These are phyloP conservation scores for Heliamphora pulchella DNA, from an alignment of 179 eudicot genomes.

Conservation along the genomic window DNA sequence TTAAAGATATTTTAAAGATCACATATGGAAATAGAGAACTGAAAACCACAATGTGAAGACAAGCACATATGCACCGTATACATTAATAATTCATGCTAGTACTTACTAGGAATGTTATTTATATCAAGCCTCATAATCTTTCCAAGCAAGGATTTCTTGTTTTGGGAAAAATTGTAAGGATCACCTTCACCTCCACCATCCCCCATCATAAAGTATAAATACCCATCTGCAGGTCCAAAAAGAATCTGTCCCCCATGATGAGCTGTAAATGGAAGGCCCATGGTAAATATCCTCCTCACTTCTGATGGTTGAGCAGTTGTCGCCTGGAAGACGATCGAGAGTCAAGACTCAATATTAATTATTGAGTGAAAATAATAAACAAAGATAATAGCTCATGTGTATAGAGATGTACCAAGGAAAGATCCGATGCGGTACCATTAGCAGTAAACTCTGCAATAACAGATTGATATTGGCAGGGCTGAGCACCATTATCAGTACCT, in stretches of 20 bases:
- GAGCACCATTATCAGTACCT: conserved; percentile 28
- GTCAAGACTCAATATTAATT: neutral
- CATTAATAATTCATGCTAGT: neutral
- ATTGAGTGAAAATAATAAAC: neutral
- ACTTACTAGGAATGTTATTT: conserved; percentile 61
- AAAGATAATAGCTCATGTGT: neutral
- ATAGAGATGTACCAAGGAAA: conserved; percentile 37
- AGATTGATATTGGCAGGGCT: conserved; percentile 59
- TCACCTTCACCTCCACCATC: conserved; percentile 71
- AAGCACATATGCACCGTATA: neutral
- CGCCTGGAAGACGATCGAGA: conserved; percentile 33
- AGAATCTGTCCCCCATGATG: conserved; percentile 85
- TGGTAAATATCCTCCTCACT: conserved; percentile 76
- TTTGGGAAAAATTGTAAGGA: conserved; percentile 84
- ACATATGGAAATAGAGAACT: too few species aligned
- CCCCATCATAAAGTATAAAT: conserved; percentile 82
- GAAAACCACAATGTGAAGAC: neutral
- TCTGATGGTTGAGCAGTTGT: conserved; percentile 57
- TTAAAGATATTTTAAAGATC: too few species aligned
- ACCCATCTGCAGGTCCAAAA: conserved; percentile 75
- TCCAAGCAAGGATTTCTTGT: conserved; percentile 80
- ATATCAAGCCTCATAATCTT: conserved; percentile 78
- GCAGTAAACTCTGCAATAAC: conserved; percentile 68
- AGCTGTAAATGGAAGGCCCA: conserved; percentile 74
- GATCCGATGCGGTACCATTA: conserved; percentile 43